Evolutionary conservation across 2,329 filamentous ascomycete species (phyloP).

Genomic region (Aspergillus fructus): DNA sequence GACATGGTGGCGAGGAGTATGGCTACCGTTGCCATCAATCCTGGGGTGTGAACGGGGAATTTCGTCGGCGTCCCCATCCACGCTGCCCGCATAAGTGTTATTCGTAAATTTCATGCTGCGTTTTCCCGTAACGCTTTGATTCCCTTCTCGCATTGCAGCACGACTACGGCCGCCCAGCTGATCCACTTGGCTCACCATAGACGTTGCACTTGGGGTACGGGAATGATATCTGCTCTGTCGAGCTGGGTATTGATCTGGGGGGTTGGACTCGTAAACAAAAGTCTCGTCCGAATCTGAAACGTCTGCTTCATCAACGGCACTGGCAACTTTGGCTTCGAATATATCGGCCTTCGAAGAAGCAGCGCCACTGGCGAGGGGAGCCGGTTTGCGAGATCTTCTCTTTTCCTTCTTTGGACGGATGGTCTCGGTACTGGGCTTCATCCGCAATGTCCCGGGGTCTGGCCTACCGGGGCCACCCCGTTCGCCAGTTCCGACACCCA

Average conservation of each 20-base stretch:
- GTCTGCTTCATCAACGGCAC: conserved; percentile 90
- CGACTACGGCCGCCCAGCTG: conserved; percentile 57
- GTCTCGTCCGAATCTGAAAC: conserved; percentile 98
- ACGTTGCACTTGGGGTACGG: conserved; percentile 89
- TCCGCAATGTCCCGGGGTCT: conserved; percentile 70
- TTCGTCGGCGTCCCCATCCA: conserved; percentile 66
- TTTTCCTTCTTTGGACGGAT: conserved; percentile 93
- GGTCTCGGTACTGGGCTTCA: conserved; percentile 91
- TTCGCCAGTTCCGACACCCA: conserved; percentile 62
- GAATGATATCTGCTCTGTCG: conserved; percentile 81
- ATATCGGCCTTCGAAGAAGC: conserved; percentile 95
- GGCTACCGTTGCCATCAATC: conserved; percentile 53
- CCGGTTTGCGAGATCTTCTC: conserved; percentile 77
- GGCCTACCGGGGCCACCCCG: conserved; percentile 58
- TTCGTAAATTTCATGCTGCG: conserved; percentile 97
- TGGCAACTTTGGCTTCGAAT: conserved; percentile 95
- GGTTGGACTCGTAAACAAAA: conserved; percentile 98
- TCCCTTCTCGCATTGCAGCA: conserved; percentile 64
- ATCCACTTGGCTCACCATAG: conserved; percentile 55
- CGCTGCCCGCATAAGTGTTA: conserved; percentile 65
- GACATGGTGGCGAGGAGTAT: conserved; percentile 73
- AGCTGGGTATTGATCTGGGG: conserved; percentile 57
- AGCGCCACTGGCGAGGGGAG: conserved; percentile 50
- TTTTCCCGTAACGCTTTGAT: conserved; percentile 67
- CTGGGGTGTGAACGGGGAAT: conserved; percentile 62